Evolutionary conservation across 805 yeast species (phyloP), one percentile per base, ranked within the genome.

Genomic region (Candida michaelii): DNA sequence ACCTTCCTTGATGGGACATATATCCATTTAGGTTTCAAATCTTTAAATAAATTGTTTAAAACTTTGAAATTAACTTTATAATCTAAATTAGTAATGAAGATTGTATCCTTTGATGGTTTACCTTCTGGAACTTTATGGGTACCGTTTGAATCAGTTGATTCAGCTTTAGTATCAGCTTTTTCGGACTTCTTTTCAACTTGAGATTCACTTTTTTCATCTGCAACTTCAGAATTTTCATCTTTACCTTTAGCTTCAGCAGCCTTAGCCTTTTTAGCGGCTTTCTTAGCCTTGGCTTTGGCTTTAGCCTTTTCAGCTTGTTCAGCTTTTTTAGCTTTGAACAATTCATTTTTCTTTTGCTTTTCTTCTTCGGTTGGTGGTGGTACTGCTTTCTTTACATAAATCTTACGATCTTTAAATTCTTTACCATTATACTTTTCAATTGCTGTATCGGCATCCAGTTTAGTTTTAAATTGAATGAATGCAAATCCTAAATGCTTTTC

Each of bases 51-150:
- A 46, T 62, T 69, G 45, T 53, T 62, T 55, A 83, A 65, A 36
- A 71, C 71, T 31, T 72, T 73, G 24, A 61, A 65, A 31, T 74
- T 73, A 18, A 74, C 76, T 43, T 66, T 69, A 50, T 71, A 73
- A 50, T 79, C 82, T 53, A 83, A 66, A 53, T 80, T 81, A 36
- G 82, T 75, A 46, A 83, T 72, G 60, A 80, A 83, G 25, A 82
- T 70, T 2, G 89, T 82, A 42, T 73, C 77, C 32, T 62, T 63
- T 2, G 88, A 80, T 13, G 79, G 76, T 15, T 62, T 59, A 14
- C 85, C 85, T 43, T 75, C 79, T 12, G 73, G 72, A 2, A 52
- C 43, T 48, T 44, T 43, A 39, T 48, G 36, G 38, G 39, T 38
- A 44, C 27, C 36, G 40, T 37, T n/a, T n/a, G n/a, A n/a, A n/a